phyloP scores from a whole-genome alignment of 2,329 filamentous ascomycete species.

The Didymella arachidicola region DNA sequence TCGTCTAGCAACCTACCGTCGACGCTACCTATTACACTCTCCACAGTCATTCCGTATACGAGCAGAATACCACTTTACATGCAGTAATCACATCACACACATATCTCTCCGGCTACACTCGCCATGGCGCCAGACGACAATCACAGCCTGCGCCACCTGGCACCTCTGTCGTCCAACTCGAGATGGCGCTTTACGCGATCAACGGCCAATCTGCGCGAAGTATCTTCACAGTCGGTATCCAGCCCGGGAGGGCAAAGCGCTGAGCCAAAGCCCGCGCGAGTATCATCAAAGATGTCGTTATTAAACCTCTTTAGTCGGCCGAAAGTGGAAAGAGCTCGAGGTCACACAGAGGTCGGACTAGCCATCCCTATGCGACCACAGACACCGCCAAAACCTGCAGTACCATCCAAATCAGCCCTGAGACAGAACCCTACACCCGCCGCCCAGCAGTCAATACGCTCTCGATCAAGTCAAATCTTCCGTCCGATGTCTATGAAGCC shows the following conservation, averaged over 20 bases:
- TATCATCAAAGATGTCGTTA: constrained; percentile 56
- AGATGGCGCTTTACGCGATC: constrained; percentile 51
- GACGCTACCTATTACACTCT: background rate
- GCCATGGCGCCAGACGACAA: constrained; percentile 41
- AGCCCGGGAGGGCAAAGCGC: constrained; percentile 19
- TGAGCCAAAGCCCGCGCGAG: constrained; percentile 41
- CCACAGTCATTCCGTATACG: background rate
- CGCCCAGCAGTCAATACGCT: constrained; percentile 41
- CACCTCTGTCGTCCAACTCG: constrained; percentile 35
- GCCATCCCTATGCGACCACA: constrained; percentile 47
- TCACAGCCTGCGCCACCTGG: constrained; percentile 34
- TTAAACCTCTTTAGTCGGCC: constrained; percentile 60
- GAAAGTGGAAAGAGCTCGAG: constrained; percentile 58
- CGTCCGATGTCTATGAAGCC: constrained; percentile 42
- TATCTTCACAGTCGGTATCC: constrained; percentile 8
- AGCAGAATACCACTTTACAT: constrained; percentile 21
- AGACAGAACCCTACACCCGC: constrained; percentile 42
- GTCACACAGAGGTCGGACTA: constrained; percentile 55
- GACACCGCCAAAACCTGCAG: constrained; percentile 34
- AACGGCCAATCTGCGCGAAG: constrained; percentile 36
- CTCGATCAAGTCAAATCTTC: constrained; percentile 45
- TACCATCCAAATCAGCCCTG: constrained; percentile 34
- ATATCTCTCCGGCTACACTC: constrained; percentile 23
- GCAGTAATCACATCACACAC: constrained; percentile 23
- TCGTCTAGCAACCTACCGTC: background rate